A percentile compares a stretch with the other conserved stretches of the same genome.
These are phyloP conservation scores for Nitzschia sp. DNA, from an alignment of 108 stramenopile species.

Conservation along the genomic window DNA sequence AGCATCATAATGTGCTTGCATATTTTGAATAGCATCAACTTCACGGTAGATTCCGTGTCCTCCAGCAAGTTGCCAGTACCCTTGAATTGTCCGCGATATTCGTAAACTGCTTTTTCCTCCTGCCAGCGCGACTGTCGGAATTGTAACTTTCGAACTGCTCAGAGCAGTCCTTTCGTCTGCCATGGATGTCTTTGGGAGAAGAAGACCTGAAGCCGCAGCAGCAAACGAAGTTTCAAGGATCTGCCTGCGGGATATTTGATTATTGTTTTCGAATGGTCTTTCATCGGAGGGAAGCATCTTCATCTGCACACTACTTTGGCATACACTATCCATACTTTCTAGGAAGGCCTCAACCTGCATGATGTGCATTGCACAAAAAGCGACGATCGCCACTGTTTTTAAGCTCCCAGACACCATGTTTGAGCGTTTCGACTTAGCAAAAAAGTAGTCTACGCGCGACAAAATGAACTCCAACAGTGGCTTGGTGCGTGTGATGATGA, in stretches of 20 bases:
- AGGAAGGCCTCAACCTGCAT: no score
- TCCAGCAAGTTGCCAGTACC: constrained; percentile 68
- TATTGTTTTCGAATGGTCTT: no score
- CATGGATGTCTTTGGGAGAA: neutral
- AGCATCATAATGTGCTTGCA: constrained; percentile 39
- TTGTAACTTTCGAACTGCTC: neutral
- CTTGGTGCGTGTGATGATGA: no score
- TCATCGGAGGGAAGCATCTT: no score
- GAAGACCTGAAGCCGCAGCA: neutral
- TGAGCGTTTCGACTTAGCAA: no score
- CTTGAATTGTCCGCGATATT: constrained; percentile 50
- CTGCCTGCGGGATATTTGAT: neutral
- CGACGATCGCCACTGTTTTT: no score
- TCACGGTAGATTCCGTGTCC: constrained; percentile 51
- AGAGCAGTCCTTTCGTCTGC: neutral
- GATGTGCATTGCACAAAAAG: no score
- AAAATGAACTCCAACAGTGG: no score
- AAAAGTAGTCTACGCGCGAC: no score
- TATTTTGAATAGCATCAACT: constrained; percentile 44
- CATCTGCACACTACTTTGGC: no score
- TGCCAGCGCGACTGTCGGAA: constrained; percentile 32
- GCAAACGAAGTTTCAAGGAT: neutral
- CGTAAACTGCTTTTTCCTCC: constrained; percentile 27
- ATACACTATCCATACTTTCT: no score
- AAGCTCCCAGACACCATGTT: no score